These are phyloP conservation scores for Suhomyces sp. DNA, from an alignment of 805 yeast species.

Conservation along the genomic window DNA sequence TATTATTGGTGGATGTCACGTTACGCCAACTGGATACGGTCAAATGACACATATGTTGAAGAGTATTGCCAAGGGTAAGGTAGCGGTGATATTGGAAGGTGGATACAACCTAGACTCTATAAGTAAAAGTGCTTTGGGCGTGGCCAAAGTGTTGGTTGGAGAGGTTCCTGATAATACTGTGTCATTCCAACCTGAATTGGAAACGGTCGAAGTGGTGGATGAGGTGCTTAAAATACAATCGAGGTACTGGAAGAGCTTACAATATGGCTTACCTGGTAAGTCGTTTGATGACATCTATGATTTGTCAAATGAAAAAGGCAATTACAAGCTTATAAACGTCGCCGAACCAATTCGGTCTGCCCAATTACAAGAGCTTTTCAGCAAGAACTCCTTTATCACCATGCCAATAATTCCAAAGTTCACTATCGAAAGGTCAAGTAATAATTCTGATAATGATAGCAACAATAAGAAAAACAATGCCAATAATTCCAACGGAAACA, in stretches of 20 bases:
- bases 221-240: slow-evolving; percentile 80
- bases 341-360: slow-evolving; percentile 73
- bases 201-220: slow-evolving; percentile 75
- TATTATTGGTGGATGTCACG: slow-evolving; percentile 93
- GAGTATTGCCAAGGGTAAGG: slow-evolving; percentile 80
- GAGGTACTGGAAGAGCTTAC: slow-evolving; percentile 81
- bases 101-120: slow-evolving; percentile 93
- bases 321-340: slow-evolving; percentile 45
- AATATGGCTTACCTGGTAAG: slow-evolving; percentile 55
- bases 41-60: slow-evolving; percentile 93
- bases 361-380: slow-evolving; percentile 59
- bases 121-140: slow-evolving; percentile 86
- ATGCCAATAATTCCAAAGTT: slow-evolving; percentile 57
- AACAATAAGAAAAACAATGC: slow-evolving; percentile 4
- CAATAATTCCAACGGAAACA: neutral
- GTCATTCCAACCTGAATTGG: slow-evolving; percentile 63
- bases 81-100: slow-evolving; percentile 91
- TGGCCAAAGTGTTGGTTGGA: slow-evolving; percentile 85
- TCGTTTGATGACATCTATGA: slow-evolving; percentile 41
- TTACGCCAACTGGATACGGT: slow-evolving; percentile 93
- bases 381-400: slow-evolving; percentile 55
- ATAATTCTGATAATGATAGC: slow-evolving; percentile 15
- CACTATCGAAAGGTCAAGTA: neutral
- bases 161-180: slow-evolving; percentile 88
- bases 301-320: slow-evolving; percentile 21